Conservation (phyloP, 495 filamentous ascomycete genomes). For the Elasticomyces elasticus region DNA sequence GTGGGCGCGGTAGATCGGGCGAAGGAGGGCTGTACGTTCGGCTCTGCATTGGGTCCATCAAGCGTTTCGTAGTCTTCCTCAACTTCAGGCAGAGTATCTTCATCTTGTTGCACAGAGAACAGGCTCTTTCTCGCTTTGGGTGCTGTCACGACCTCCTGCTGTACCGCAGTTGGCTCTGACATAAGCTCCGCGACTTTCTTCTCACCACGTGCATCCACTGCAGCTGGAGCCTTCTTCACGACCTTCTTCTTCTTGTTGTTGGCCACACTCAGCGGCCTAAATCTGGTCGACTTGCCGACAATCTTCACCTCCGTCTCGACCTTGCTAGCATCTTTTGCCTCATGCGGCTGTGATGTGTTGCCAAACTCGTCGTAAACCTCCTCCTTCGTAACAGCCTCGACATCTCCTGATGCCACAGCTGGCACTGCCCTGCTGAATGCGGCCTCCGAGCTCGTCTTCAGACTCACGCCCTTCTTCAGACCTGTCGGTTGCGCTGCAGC, state of each 20-base stretch:
- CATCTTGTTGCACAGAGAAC: conserved; percentile 45
- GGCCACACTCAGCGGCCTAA: conserved; percentile 74
- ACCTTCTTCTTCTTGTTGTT: conserved; percentile 59
- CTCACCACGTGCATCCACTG: conserved; percentile 8
- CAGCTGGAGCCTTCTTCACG: conserved; percentile 12
- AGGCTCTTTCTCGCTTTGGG: conserved; percentile 47
- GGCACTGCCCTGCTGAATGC: conserved; percentile 57
- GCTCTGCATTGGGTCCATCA: background rate
- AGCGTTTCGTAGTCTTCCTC: background rate
- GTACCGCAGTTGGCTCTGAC: conserved; percentile 4
- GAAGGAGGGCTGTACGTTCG: background rate
- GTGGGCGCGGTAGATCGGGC: background rate
- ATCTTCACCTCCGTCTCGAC: conserved; percentile 53
- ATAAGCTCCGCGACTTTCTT: conserved; percentile 6
- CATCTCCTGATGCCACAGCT: conserved; percentile 15
- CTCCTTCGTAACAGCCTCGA: conserved; percentile 10
- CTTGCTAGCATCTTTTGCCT: conserved; percentile 22
- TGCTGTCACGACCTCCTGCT: conserved; percentile 20
- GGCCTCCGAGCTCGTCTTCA: conserved; percentile 71
- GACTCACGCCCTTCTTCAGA: conserved; percentile 46
- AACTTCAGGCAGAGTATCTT: conserved; percentile 6
- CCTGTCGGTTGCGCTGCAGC: conserved; percentile 28
- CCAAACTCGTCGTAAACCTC: conserved; percentile 11
- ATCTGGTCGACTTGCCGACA: conserved; percentile 57
- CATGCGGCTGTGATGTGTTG: background rate